Evolutionary conservation across 805 yeast genomes (phyloP).

Genomic region (Myxozyma lipomycoides): DNA sequence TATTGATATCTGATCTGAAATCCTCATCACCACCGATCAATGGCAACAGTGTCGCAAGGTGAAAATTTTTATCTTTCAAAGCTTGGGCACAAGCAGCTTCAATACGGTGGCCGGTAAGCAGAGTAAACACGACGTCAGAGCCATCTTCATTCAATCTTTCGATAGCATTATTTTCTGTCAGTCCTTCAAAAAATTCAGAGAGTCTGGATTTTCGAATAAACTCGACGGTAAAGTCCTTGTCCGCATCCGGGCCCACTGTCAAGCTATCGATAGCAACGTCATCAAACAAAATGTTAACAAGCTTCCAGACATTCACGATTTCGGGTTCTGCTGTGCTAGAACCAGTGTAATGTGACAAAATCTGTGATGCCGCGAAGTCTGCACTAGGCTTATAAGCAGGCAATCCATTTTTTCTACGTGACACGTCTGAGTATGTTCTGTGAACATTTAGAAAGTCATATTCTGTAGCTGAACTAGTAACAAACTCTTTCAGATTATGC

Average conservation of each 20-base stretch:
- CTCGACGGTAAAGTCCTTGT: slow-evolving; percentile 17
- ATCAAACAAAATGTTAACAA: slow-evolving; percentile 64
- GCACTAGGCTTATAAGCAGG: slow-evolving; percentile 9
- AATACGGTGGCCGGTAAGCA: slow-evolving; percentile 49
- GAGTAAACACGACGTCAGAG: slow-evolving; percentile 37
- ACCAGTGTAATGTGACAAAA: neutral
- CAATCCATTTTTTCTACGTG: slow-evolving; percentile 9
- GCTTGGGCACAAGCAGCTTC: slow-evolving; percentile 62
- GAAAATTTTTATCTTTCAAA: slow-evolving; percentile 56
- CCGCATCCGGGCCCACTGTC: slow-evolving; percentile 11
- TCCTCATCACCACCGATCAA: slow-evolving; percentile 67
- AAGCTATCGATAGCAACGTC: slow-evolving; percentile 27
- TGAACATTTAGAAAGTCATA: slow-evolving; percentile 11
- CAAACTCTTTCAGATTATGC: neutral
- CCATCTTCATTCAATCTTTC: slow-evolving; percentile 33
- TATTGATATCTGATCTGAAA: slow-evolving; percentile 51
- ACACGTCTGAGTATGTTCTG: slow-evolving; percentile 3
- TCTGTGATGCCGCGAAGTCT: neutral
- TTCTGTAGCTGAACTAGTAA: slow-evolving; percentile 2
- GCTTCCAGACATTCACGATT: slow-evolving; percentile 43
- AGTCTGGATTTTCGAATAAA: slow-evolving; percentile 45
- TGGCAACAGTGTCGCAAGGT: slow-evolving; percentile 66
- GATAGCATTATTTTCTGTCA: slow-evolving; percentile 38
- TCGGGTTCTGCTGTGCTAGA: neutral
- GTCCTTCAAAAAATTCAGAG: slow-evolving; percentile 54